Conservation (phyloP, 768 basidiomycete genomes). For the Calocybe cyanea region DNA sequence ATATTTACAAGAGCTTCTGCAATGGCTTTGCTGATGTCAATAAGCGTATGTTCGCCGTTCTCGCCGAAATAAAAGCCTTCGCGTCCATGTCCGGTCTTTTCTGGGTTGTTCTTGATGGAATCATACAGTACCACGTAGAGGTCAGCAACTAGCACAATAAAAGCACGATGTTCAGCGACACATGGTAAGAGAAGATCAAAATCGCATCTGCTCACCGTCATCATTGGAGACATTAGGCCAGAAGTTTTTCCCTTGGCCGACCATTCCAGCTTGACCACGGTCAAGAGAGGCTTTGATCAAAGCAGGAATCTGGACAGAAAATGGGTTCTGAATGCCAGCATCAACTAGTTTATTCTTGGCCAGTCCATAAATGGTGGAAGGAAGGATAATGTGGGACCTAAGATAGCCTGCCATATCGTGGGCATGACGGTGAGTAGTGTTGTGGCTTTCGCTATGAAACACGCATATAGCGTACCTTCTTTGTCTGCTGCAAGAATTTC, state of each 20-base stretch:
- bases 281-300: slow-evolving; percentile 41
- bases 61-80: slow-evolving; percentile 54
- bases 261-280: slow-evolving; percentile 48
- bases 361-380: slow-evolving; percentile 58
- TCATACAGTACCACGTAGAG: slow-evolving; percentile 33
- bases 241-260: slow-evolving; percentile 54
- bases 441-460: neutral
- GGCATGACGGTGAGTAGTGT: neutral
- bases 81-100: slow-evolving; percentile 38
- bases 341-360: slow-evolving; percentile 45
- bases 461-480: slow-evolving; percentile 32
- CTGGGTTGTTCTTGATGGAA: slow-evolving; percentile 24
- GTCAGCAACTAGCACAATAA: slow-evolving; percentile 34
- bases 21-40: slow-evolving; percentile 38
- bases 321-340: slow-evolving; percentile 46
- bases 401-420: slow-evolving; percentile 37
- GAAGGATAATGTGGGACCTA: slow-evolving; percentile 47
- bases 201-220: slow-evolving; percentile 35
- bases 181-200: neutral
- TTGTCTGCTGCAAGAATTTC: slow-evolving; percentile 43
- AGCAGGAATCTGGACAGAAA: slow-evolving; percentile 49
- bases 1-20: slow-evolving; percentile 33
- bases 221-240: slow-evolving; percentile 57
- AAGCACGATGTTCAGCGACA: too few relatives aligned
- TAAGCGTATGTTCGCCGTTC: slow-evolving; percentile 43